Evolutionary conservation across 2,329 filamentous ascomycete genomes (phyloP).

Genomic region (Shiraia sp.): DNA sequence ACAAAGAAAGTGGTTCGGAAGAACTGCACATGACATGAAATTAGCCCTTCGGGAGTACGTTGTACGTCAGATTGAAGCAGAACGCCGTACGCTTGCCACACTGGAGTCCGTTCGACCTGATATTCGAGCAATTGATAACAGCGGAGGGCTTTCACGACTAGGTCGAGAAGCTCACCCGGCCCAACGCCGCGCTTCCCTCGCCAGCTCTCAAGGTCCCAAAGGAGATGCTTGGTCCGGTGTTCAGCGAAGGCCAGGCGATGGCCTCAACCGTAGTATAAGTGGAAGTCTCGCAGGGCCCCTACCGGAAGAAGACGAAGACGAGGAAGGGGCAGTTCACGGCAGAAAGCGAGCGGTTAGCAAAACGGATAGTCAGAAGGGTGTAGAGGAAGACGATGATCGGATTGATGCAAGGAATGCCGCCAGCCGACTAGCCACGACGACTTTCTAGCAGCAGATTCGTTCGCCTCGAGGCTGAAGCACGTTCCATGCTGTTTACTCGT

Average conservation of each 20-base stretch:
- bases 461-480: slow-evolving; percentile 9
- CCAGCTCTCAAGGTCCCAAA: slow-evolving; percentile 90
- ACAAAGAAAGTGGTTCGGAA: slow-evolving; percentile 85
- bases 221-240: slow-evolving; percentile 99
- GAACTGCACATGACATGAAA: slow-evolving; percentile 83
- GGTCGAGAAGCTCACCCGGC: slow-evolving; percentile 86
- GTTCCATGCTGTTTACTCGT: slow-evolving; percentile 2
- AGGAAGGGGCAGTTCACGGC: slow-evolving; percentile 51
- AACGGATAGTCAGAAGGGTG: slow-evolving; percentile 59
- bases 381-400: slow-evolving; percentile 89
- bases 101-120: slow-evolving; percentile 94
- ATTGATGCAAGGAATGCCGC: slow-evolving; percentile 96
- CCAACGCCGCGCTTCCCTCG: slow-evolving; percentile 72
- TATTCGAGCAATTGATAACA: slow-evolving; percentile 88
- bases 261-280: slow-evolving; percentile 75
- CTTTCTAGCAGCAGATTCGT: slow-evolving; percentile 63
- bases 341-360: slow-evolving; percentile 55
- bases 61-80: slow-evolving; percentile 90
- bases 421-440: slow-evolving; percentile 89
- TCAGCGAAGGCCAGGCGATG: slow-evolving; percentile 73
- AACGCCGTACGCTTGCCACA: slow-evolving; percentile 86
- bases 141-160: slow-evolving; percentile 84
- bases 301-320: slow-evolving; percentile 64
- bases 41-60: slow-evolving; percentile 88
- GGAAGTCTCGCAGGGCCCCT: slow-evolving; percentile 65